Base-by-base conservation (phyloP, 352 stramenopile genomes). In the Globisporangium heterothallicum region DNA sequence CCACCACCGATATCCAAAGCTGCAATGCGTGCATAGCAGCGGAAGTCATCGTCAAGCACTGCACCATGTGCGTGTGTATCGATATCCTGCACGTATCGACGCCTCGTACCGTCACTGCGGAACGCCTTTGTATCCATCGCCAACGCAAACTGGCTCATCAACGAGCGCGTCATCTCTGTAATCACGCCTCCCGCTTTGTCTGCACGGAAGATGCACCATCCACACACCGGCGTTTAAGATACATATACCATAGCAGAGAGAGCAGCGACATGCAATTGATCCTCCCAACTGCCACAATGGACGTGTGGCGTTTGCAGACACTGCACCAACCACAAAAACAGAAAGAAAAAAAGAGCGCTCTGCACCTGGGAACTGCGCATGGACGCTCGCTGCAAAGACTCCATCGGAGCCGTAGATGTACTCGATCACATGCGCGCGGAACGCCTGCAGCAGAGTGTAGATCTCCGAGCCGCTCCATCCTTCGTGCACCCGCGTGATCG, bases 41-140 rank as follows among this genome's bases (percentile, higher is more conserved):
- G 54, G 10, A 8, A 38, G 22, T 22, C 36, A 50, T 22, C 53
- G 19, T 22, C 34, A 51, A 22, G 22, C 25, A 41, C 9, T n/a
- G n/a, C n/a, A n/a, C n/a, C n/a, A 41, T 49, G 13, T 7, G 12
- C 1, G 22, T 2, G 6, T 29, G 24, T 7, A 32, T 10, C 7
- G 6, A 16, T 18, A 27, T 13, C 7, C 18, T n/a, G 6, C 8
- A 19, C n/a, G n/a, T n/a, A n/a, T n/a, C n/a, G 40, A 21, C 25
- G 12, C 16, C 29, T 25, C 59, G 30, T 36, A 88, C 79, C 70
- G 53, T 88, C 75, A 22, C 69, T 86, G 16, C 64, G 66, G 56
- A 91, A 87, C 45, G 77, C 74, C 46, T 82, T 79, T 21, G 73
- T 91, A 52, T 74, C 76, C 34, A 91, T 59, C 42, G 64, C 64